Base-by-base conservation (phyloP, 2,329 filamentous ascomycete genomes). In the Phaeosphaeria sp. region DNA sequence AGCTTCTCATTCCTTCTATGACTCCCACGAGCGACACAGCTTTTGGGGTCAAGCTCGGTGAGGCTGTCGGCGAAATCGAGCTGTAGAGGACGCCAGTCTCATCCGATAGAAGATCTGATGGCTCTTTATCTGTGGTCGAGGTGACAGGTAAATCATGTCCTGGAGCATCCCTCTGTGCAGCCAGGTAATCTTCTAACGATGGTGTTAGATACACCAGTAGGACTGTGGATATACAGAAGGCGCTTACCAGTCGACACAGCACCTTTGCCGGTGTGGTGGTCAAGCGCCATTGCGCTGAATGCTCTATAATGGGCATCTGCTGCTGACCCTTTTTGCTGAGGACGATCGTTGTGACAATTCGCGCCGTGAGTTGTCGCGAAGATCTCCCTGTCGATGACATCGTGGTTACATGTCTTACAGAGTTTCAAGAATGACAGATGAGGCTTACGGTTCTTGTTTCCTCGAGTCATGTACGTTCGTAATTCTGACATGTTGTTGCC, bases 381-480 rank as follows among this genome's bases (percentile, higher is more conserved):
- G 36, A 39, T 15, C 15, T 4, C n/a, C 17, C n/a, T 15, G 36
- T 65, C 49, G 1, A 61, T 24, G 6, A 63, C 30, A 21, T 64
- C 53, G 9, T 61, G 21, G 0, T 66, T 64, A 2, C 65, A 67
- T 0, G 63, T 66, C 6, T 6, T 40, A 18, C 63, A 63, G 1
- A 63, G 47, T 13, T 49, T n/a, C 3, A 64, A 36, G 17, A 63
- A 64, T 2, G 25, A 15, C 13, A 63, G 5, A 15, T 65, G 62
- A 5, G 43, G 55, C 11, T 27, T 45, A 6, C 49, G 17, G 15
- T 25, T 24, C 1, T 20, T 22, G 3, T 30, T 45, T 27, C 49
- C n/a, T 11, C 44, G 46, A 6, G 9, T 49, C 22, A 64, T n/a
- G 3, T 65, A 61, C 6, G 49, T 57, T 11, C 60, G 59, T 33